Percentiles rank a stretch among this genome's conserved stretches.
phyloP scores from a whole-genome alignment of 257 asterid genomes.

The Haberlea rhodopensis region DNA sequence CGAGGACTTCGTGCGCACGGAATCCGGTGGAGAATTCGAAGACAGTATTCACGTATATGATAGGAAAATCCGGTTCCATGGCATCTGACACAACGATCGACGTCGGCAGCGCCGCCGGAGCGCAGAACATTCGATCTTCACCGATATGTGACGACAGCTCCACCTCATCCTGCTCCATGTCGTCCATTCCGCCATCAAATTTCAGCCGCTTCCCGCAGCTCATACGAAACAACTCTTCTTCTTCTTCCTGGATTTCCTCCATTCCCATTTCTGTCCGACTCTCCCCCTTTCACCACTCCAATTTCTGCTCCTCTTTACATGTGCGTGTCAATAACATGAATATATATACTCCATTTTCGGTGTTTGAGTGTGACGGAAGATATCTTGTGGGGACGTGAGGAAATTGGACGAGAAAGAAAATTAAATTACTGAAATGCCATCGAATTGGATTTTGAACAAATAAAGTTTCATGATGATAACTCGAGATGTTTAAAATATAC shows the following conservation, averaged over 20 bases:
- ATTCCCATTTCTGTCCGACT: slow-evolving; percentile 43
- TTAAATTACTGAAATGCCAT: slow-evolving; percentile 33
- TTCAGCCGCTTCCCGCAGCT: slow-evolving; percentile 49
- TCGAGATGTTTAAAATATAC: not conserved
- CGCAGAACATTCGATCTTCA: slow-evolving; percentile 36
- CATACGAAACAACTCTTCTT: slow-evolving; percentile 7
- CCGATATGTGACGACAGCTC: slow-evolving; percentile 28
- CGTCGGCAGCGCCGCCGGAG: slow-evolving; percentile 56
- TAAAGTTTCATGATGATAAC: no score
- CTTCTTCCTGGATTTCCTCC: slow-evolving; percentile 39
- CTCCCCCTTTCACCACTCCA: not conserved
- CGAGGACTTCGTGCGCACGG: slow-evolving; percentile 87
- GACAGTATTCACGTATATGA: slow-evolving; percentile 70
- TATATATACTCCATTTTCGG: slow-evolving; percentile 12
- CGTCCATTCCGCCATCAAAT: slow-evolving; percentile 30
- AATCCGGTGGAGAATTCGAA: slow-evolving; percentile 80
- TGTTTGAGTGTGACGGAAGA: slow-evolving; percentile 19
- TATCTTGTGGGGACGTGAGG: slow-evolving; percentile 19
- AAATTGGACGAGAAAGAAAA: slow-evolving; percentile 10
- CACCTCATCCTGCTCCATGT: slow-evolving; percentile 37
- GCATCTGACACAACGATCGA: slow-evolving; percentile 84
- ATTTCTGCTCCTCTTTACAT: not conserved
- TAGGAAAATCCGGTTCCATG: slow-evolving; percentile 67
- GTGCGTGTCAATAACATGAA: no score
- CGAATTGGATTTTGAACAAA: not conserved